phyloP scores from a whole-genome alignment of 768 basidiomycete genomes.

The Mycena kentingensis region DNA sequence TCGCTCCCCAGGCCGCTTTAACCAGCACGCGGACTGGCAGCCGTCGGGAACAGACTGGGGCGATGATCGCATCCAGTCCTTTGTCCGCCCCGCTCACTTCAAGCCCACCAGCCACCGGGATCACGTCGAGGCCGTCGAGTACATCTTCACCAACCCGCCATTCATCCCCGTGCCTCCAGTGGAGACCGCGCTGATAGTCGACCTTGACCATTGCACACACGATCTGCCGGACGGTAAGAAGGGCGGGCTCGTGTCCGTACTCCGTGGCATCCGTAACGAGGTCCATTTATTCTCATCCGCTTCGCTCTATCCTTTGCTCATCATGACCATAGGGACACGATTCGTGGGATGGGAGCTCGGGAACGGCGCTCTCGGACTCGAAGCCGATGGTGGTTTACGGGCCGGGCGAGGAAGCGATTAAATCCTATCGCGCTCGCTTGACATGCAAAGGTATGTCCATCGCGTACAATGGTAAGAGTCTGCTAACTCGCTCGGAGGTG shows the following conservation, averaged over 20 bases:
- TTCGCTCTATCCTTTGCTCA: background rate
- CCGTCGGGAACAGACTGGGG: background rate
- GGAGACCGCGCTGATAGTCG: background rate
- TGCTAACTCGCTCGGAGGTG: background rate
- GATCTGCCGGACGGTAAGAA: background rate
- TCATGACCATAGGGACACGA: background rate
- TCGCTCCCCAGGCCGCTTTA: background rate
- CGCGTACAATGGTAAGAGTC: too few species aligned
- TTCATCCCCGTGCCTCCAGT: background rate
- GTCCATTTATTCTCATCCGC: too few species aligned
- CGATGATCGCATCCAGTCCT: background rate
- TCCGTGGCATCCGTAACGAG: background rate
- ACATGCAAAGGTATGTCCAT: background rate
- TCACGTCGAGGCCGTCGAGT: background rate
- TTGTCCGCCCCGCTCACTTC: background rate
- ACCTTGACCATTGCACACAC: background rate
- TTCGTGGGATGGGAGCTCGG: background rate
- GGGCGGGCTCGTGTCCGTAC: background rate
- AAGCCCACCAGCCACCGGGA: background rate
- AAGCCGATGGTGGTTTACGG: background rate
- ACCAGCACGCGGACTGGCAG: background rate
- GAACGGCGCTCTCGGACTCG: background rate
- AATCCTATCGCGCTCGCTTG: background rate
- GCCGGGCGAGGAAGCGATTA: background rate
- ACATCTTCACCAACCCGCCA: background rate